Conservation (phyloP, 1,284 basidiomycete species). For the Kwoniella shivajii region DNA sequence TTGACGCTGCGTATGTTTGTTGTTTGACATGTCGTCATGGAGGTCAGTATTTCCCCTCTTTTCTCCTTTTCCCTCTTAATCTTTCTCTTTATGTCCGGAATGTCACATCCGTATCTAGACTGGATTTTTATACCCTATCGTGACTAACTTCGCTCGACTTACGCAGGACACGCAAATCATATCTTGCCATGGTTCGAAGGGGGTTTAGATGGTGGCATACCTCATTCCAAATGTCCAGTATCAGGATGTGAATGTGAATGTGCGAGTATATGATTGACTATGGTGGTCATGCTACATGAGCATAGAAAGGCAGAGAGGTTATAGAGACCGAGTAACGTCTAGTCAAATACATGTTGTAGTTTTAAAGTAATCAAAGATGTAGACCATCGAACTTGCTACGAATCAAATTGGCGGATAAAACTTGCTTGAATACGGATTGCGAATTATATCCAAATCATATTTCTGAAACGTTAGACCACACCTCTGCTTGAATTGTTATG, state of each 20-base stretch:
- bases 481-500: no score
- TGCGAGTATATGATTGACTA: constrained; percentile 29
- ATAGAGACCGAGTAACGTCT: no score
- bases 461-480: no score
- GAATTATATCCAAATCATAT: no score
- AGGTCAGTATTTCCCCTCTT: constrained; percentile 26
- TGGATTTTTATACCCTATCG: no score
- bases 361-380: no score
- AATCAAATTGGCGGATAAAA: no score
- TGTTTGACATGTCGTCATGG: constrained; percentile 54
- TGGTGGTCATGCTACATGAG: no score
- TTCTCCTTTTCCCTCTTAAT: not conserved
- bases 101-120: not conserved
- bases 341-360: no score
- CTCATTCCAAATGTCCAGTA: constrained; percentile 49
- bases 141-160: not conserved
- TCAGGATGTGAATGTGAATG: constrained; percentile 50
- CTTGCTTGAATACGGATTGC: no score
- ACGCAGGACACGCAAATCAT: constrained; percentile 49
- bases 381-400: no score
- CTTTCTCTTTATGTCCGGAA: not conserved
- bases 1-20: constrained; percentile 49
- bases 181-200: constrained; percentile 52
- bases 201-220: constrained; percentile 42
- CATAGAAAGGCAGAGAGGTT: no score